phyloP scores from a whole-genome alignment of 257 asterid species.

The Fraxinus excelsior region DNA sequence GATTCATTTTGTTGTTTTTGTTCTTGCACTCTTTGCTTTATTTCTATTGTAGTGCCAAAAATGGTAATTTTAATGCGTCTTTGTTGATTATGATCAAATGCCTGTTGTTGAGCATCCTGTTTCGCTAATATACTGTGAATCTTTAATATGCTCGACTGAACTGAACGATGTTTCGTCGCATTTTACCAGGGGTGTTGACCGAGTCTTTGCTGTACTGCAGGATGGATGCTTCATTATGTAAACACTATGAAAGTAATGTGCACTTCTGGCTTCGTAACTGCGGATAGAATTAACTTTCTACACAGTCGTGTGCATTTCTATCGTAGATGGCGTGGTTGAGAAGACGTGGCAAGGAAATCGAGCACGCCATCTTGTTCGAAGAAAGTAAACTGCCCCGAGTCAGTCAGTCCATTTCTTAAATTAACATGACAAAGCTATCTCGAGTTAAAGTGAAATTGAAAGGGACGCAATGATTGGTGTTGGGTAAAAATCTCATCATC shows the following conservation, averaged over 20 bases:
- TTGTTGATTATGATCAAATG: neutral
- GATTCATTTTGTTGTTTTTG: constrained; percentile 39
- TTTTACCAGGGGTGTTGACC: neutral
- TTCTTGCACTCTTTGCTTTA: constrained; percentile 41
- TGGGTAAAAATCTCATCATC: neutral
- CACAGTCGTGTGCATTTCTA: neutral
- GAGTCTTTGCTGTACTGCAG: neutral
- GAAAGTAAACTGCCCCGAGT: neutral
- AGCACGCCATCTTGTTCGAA: neutral
- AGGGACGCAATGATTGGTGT: neutral
- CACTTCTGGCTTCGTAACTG: neutral
- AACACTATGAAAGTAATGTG: neutral
- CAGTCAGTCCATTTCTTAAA: too few species aligned
- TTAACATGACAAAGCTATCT: too few species aligned
- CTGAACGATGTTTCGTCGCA: neutral
- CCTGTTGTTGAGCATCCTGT: neutral
- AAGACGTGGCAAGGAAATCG: neutral
- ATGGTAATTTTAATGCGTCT: neutral
- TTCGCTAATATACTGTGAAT: neutral
- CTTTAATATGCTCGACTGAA: neutral
- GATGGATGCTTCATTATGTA: too few species aligned
- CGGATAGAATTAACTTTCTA: neutral
- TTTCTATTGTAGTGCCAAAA: constrained; percentile 32
- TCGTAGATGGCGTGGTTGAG: neutral
- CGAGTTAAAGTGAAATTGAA: neutral